Evolutionary conservation across 805 yeast genomes (phyloP), one percentile per base, ranked within the genome.

Genomic region (Kodamaea hsintzibuensis): DNA sequence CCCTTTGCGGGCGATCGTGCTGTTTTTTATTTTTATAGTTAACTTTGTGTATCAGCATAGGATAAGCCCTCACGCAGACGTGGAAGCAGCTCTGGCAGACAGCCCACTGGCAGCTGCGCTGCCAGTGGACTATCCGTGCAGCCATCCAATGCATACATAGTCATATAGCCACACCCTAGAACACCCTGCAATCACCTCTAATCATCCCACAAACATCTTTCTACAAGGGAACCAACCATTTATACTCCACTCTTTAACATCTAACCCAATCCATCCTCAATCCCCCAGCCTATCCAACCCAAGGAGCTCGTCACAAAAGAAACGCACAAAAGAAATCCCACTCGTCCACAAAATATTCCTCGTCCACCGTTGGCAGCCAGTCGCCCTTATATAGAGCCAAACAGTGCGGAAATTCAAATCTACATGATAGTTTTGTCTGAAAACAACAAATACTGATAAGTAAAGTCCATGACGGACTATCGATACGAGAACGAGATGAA

Each of bases 401-500:
- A 16, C 10, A 16, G 44, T 40, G 44, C 44, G 44, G 44, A 40
- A 40, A 40, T 40, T 40, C 44, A 40, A 40, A 40, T 39, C 19
- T n/a, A 40, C 19, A 40, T 40, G 44, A 39, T 37, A 37, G 42
- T 14, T 14, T 16, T 40, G 17, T 17, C 19, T 40, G 44, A 40
- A 40, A 40, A 40, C 44, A 40, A 40, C 44, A 40, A 40, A 40
- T 16, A 12, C 25, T 16, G 44, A 40, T n/a, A n/a, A 40, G 44
- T 16, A 22, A 22, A 40, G 44, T 40, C 44, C 44, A 40, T 40
- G 44, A 16, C 44, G 44, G 44, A 40, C 44, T 40, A 40, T 19
- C 44, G 44, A 40, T 40, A 40, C 44, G 44, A 40, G n/a, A 40
- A 40, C 44, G 52, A 50, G 38, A 54, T 54, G 57, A 54, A 54